A percentile compares a stretch with the other conserved stretches of the same genome.
Conservation (phyloP, 2,329 filamentous ascomycete genomes). For the Pseudopyrenochaeta lycopersici region DNA sequence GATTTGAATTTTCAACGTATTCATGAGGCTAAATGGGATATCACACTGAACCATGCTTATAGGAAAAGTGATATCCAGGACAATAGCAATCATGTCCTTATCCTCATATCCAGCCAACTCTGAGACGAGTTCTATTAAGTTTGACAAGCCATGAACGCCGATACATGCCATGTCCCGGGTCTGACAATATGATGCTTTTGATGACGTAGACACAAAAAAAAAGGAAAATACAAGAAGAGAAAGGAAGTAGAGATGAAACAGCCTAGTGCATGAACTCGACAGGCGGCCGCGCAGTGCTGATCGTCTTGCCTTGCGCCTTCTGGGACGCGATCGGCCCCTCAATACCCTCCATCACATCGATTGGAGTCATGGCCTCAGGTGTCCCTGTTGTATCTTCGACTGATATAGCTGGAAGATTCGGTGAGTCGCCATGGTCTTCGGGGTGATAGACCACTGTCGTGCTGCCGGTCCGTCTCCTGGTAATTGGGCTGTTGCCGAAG, state of each 20-base stretch:
- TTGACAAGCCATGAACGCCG: constrained; percentile 32
- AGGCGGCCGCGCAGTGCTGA: constrained; percentile 49
- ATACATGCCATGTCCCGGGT: constrained; percentile 22
- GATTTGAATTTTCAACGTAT: constrained; percentile 1
- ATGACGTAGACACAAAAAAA: constrained; percentile 11
- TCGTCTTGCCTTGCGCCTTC: constrained; percentile 43
- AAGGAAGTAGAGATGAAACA: constrained; percentile 3
- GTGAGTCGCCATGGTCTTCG: constrained; percentile 67
- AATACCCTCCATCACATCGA: constrained; percentile 52
- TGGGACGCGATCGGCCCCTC: constrained; percentile 46
- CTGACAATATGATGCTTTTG: constrained; percentile 22
- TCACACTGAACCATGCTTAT: background rate
- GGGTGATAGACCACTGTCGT: constrained; percentile 71
- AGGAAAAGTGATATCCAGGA: background rate
- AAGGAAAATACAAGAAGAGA: constrained; percentile 14
- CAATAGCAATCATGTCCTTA: background rate
- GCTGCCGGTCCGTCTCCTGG: constrained; percentile 57
- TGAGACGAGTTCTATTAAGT: constrained; percentile 2
- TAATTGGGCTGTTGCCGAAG: constrained; percentile 23
- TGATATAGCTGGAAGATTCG: constrained; percentile 68
- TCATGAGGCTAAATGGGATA: background rate
- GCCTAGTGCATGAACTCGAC: constrained; percentile 50
- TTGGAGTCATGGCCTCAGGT: constrained; percentile 58
- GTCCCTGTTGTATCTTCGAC: constrained; percentile 67
- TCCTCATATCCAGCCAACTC: background rate